These are phyloP conservation scores for Melampsora larici-populina DNA, from an alignment of 1,284 basidiomycete species.

Conservation along the genomic window DNA sequence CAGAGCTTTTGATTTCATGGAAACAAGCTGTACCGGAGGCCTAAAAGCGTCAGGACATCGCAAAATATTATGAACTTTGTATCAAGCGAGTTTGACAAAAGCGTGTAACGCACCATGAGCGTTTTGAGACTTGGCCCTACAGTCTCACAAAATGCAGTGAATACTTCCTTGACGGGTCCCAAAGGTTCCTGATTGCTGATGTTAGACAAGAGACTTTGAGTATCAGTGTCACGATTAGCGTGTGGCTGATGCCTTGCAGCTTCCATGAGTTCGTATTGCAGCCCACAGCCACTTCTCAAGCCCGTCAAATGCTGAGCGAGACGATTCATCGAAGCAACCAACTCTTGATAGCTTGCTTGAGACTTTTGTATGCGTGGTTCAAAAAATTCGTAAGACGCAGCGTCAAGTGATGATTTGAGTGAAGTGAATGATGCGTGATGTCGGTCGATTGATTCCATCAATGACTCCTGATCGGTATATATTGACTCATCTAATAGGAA, in stretches of 20 bases:
- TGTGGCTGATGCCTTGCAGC: constrained; percentile 45
- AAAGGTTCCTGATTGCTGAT: constrained; percentile 44
- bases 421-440: constrained; percentile 68
- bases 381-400: constrained; percentile 78
- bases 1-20: constrained; percentile 31
- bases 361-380: constrained; percentile 56
- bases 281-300: constrained; percentile 71
- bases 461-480: constrained; percentile 55
- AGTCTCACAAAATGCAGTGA: constrained; percentile 76
- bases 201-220: constrained; percentile 51
- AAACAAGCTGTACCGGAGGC: constrained; percentile 29
- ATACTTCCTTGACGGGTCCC: constrained; percentile 58
- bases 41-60: neutral
- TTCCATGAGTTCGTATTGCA: constrained; percentile 73
- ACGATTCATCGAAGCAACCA: constrained; percentile 74
- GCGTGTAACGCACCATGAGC: constrained; percentile 63
- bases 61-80: neutral
- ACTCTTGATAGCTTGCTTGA: constrained; percentile 71
- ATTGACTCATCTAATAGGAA: constrained; percentile 68
- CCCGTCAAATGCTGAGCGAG: constrained; percentile 88
- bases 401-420: constrained; percentile 73
- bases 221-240: constrained; percentile 46
- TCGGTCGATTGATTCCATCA: constrained; percentile 61
- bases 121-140: constrained; percentile 72
- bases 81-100: neutral